Percentiles rank a stretch among this genome's conserved stretches.
phyloP scores from a whole-genome alignment of 257 asterid species.

The Penstemon eatonii region DNA sequence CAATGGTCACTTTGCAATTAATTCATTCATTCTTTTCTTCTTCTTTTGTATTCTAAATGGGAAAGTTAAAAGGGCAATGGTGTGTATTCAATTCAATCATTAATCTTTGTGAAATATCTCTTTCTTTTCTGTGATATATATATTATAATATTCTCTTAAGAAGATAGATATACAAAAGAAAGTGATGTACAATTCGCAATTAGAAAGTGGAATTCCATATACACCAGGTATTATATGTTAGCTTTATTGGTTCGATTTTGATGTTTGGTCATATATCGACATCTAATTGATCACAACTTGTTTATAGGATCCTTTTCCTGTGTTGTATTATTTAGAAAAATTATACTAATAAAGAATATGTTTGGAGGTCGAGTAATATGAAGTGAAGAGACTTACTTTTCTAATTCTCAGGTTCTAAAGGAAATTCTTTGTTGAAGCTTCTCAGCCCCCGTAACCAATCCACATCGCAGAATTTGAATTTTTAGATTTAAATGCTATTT shows the following conservation, averaged over 20 bases:
- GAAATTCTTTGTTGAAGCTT: slow-evolving; percentile 26
- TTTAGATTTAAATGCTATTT: slow-evolving; percentile 25
- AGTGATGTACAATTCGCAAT: slow-evolving; percentile 9
- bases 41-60: not conserved
- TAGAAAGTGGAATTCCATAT: not conserved
- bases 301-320: slow-evolving; percentile 15
- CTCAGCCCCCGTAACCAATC: slow-evolving; percentile 26
- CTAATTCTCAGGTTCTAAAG: too few relatives aligned
- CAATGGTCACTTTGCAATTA: not conserved
- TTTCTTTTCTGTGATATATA: not conserved
- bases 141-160: not conserved
- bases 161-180: slow-evolving; percentile 6
- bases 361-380: too few relatives aligned
- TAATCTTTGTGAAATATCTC: not conserved
- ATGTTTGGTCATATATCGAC: slow-evolving; percentile 3
- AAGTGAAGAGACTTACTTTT: too few relatives aligned
- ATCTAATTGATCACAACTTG: slow-evolving; percentile 13
- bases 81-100: not conserved
- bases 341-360: not conserved
- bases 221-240: not conserved
- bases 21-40: not conserved
- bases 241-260: slow-evolving; percentile 1
- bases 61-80: not conserved
- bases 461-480: slow-evolving; percentile 22
- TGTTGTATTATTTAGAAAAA: slow-evolving; percentile 31